Conservation (phyloP, 2,329 filamentous ascomycete species). For the Monilinia fructicola region DNA sequence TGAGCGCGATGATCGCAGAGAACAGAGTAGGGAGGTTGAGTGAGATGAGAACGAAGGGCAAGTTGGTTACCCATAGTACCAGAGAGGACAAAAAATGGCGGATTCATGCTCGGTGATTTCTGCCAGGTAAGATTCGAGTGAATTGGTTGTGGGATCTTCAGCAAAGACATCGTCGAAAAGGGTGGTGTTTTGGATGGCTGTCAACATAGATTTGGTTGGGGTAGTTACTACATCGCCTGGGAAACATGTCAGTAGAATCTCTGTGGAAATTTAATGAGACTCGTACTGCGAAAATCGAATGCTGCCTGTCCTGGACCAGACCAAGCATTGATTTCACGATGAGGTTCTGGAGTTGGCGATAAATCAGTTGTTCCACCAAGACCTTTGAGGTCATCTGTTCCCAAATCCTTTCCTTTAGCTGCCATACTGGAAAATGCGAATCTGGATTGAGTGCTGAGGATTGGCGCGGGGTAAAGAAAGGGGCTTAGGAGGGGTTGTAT, state of each 20-base stretch:
- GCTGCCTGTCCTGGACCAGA: slow-evolving; percentile 38
- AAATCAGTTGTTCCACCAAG: slow-evolving; percentile 28
- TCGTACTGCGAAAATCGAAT: slow-evolving; percentile 41
- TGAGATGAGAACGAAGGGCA: slow-evolving; percentile 73
- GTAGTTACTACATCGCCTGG: slow-evolving; percentile 70
- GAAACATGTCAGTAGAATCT: slow-evolving; percentile 7
- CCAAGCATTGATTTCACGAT: slow-evolving; percentile 36
- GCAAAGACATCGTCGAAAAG: slow-evolving; percentile 81
- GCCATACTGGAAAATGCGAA: slow-evolving; percentile 2
- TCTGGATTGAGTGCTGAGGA: not conserved
- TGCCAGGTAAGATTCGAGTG: slow-evolving; percentile 74
- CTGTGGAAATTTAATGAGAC: not conserved
- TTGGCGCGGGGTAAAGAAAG: slow-evolving; percentile 1
- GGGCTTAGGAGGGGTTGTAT: not conserved
- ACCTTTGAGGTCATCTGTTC: slow-evolving; percentile 22
- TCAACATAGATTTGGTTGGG: slow-evolving; percentile 77
- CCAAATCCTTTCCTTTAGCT: slow-evolving; percentile 1
- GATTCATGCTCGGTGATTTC: slow-evolving; percentile 72
- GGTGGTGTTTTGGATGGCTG: slow-evolving; percentile 70
- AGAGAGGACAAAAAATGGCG: slow-evolving; percentile 77
- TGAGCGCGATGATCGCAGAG: slow-evolving; percentile 78
- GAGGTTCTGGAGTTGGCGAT: slow-evolving; percentile 21
- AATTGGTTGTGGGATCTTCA: slow-evolving; percentile 76
- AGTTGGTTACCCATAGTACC: slow-evolving; percentile 96
- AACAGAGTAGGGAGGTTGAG: slow-evolving; percentile 76